phyloP scores from a whole-genome alignment of 2,329 filamentous ascomycete genomes.

The Fusarium metavorans region DNA sequence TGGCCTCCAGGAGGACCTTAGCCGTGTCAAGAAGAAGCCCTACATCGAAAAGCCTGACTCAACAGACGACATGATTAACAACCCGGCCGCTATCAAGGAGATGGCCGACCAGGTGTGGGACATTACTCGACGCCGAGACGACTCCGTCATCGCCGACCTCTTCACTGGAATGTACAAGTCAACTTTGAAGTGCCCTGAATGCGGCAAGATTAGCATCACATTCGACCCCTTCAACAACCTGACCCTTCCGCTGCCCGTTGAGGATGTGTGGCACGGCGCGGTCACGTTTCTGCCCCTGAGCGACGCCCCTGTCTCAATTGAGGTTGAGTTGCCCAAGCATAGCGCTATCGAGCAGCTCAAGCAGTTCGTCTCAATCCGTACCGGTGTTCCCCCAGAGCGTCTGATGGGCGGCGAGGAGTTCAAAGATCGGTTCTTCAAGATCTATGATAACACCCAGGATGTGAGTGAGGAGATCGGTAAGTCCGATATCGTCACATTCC shows the following conservation, averaged over 20 bases:
- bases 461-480: conserved; percentile 78
- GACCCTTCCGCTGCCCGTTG: conserved; percentile 89
- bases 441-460: conserved; percentile 76
- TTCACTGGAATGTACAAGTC: conserved; percentile 99
- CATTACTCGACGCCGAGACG: conserved; percentile 91
- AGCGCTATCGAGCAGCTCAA: conserved; percentile 77
- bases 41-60: conserved; percentile 98
- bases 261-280: conserved; percentile 81
- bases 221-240: conserved; percentile 98
- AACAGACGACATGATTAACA: conserved; percentile 92
- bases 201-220: conserved; percentile 96
- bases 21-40: conserved; percentile 93
- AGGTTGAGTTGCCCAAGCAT: conserved; percentile 84
- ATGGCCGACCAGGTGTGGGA: conserved; percentile 92
- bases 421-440: conserved; percentile 85
- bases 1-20: conserved; percentile 94
- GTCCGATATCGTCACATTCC: conserved; percentile 75
- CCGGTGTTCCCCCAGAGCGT: conserved; percentile 72
- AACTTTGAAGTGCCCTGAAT: conserved; percentile 90
- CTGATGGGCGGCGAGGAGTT: conserved; percentile 89
- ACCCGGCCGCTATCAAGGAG: conserved; percentile 81
- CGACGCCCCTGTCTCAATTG: conserved; percentile 76
- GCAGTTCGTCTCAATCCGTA: conserved; percentile 74
- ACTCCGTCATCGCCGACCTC: conserved; percentile 93
- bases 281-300: conserved; percentile 84